phyloP scores from a whole-genome alignment of 2,329 filamentous ascomycete genomes.

The Emydomyces testavorans region DNA sequence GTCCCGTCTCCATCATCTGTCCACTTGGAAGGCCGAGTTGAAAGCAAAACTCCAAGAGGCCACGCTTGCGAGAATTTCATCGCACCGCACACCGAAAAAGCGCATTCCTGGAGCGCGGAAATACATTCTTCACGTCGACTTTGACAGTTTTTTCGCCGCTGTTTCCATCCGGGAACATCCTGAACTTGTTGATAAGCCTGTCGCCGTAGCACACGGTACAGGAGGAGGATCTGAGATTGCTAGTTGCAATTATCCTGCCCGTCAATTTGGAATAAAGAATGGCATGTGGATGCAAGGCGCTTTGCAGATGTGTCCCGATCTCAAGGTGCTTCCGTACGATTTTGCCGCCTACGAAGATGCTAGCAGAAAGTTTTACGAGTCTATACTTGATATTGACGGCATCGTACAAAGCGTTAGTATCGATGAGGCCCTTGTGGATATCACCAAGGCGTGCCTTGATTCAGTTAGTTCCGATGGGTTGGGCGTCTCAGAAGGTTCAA shows the following conservation, averaged over 20 bases:
- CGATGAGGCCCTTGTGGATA: conserved; percentile 84
- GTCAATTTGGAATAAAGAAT: conserved; percentile 79
- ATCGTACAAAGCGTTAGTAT: conserved; percentile 92
- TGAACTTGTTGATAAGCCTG: conserved; percentile 64
- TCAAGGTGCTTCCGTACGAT: conserved; percentile 90
- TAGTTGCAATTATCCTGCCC: conserved; percentile 89
- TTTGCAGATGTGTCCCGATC: conserved; percentile 65
- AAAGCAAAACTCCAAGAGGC: conserved; percentile 79
- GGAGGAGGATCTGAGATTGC: conserved; percentile 88
- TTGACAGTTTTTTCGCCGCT: conserved; percentile 96
- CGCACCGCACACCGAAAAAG: conserved; percentile 39
- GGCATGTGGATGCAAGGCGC: conserved; percentile 99
- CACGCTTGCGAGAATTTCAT: conserved; percentile 54
- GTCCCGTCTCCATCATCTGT: conserved; percentile 86
- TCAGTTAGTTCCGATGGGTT: conserved; percentile 54
- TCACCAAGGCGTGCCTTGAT: conserved; percentile 57
- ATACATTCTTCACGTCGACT: conserved; percentile 92
- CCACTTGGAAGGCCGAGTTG: conserved; percentile 89
- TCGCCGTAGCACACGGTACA: conserved; percentile 76
- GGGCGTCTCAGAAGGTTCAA: conserved; percentile 54
- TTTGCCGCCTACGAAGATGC: conserved; percentile 91
- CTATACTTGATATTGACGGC: conserved; percentile 66
- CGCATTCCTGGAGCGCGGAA: conserved; percentile 53
- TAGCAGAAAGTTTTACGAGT: conserved; percentile 75
- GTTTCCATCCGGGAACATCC: conserved; percentile 73